Evolutionary conservation across 768 basidiomycete genomes (phyloP), one percentile per base, ranked within the genome.

Genomic region (Calocybe cyanea): DNA sequence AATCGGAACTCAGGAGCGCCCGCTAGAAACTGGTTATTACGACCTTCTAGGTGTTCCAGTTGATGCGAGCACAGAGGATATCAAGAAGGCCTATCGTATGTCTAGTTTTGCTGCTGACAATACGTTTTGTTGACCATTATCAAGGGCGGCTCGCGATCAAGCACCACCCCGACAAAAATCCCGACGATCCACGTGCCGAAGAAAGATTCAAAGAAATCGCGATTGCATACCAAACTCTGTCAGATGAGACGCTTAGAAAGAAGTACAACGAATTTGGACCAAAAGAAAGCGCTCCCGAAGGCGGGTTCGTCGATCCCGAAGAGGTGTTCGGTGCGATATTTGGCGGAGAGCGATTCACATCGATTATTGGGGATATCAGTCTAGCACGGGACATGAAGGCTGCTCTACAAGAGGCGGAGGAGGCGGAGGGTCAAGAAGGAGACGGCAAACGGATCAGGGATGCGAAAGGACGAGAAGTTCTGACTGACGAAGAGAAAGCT

Each of bases 261-360:
- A 91, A 92, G 60, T 95, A 94, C 68, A 93, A 95, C 64, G 88
- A 91, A 60, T 94, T 92, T 59, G 92, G 91, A 1, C 72, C 86
- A 0, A 88, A 86, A 65, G 89, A 86, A 68, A 87, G 80, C 43
- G 82, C 78, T 9, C 82, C 86, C 0, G 90, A 92, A 46, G 90
- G 89, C 23, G 91, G 89, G 2, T 91, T 80, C 55, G 84, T 92
- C 40, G 92, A 95, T 63, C 92, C 92, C 0, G 87, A 90, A 53
- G 84, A 85, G 53, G 79, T 85, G 10, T 85, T 85, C 55, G 79
- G 87, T 4, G 84, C 85, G 9, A 87, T 95, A 49, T 95, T 95
- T 52, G 92, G 92, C 35, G 92, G 92, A 2, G 90, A 92, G 41
- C 69, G 83, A 23, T 94, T 94, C 64, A 66, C 82, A 35, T 83